phyloP scores from a whole-genome alignment of 345 rosid genomes.

The Acer yangbiense region DNA sequence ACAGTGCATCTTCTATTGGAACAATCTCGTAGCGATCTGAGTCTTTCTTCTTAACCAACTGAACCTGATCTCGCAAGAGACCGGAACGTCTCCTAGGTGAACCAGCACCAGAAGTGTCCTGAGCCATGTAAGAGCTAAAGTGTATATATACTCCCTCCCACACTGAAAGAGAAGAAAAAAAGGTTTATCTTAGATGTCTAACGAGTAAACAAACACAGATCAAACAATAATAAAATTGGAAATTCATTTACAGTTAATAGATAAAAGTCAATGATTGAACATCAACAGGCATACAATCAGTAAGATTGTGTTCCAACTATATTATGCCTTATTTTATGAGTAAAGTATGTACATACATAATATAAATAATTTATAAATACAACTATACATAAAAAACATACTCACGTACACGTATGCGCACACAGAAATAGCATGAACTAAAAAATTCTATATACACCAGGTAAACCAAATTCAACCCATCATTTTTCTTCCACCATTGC shows the following conservation, averaged over 20 bases:
- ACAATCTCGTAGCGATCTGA: constrained; percentile 80
- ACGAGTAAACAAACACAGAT: background rate
- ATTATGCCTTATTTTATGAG: background rate
- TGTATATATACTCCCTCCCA: background rate
- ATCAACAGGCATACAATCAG: background rate
- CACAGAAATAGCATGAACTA: background rate
- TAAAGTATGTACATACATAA: background rate
- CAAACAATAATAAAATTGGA: background rate
- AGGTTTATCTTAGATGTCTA: background rate
- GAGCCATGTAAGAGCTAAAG: constrained; percentile 50
- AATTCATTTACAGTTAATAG: background rate
- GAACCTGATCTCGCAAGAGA: constrained; percentile 85
- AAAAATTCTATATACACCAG: background rate
- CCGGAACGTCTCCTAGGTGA: constrained; percentile 89
- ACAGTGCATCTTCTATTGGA: constrained; percentile 70
- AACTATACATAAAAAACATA: too few relatives aligned
- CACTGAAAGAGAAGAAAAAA: background rate
- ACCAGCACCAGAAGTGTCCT: constrained; percentile 51
- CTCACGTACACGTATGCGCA: too few relatives aligned
- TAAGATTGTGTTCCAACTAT: background rate
- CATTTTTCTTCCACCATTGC: background rate
- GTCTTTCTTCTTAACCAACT: constrained; percentile 70
- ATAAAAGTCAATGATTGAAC: background rate
- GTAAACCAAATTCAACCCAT: background rate
- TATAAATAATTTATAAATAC: too few relatives aligned